Evolutionary conservation across 768 basidiomycete genomes (phyloP).

Genomic region (Leucosporidium creatinivorum): DNA sequence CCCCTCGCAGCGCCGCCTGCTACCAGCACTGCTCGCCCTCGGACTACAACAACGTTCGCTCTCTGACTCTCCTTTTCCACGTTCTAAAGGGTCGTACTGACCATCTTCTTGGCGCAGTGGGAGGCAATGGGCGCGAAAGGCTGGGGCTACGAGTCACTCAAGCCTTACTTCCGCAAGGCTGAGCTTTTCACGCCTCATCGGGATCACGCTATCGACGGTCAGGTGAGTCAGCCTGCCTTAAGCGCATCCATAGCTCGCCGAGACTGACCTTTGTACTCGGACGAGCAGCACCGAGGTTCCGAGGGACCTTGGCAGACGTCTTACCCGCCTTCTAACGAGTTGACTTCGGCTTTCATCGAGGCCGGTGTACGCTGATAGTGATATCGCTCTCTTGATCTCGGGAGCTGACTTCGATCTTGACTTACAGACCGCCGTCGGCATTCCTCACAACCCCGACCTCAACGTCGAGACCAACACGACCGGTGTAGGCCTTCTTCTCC

Average conservation of each 20-base stretch:
- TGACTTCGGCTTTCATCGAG: slow-evolving; percentile 13
- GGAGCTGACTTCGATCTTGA: no score
- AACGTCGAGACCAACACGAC: slow-evolving; percentile 2
- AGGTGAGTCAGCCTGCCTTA: no score
- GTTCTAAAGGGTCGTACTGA: no score
- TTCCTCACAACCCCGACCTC: no score
- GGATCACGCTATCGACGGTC: slow-evolving; percentile 8
- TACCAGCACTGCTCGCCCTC: slow-evolving; percentile 29
- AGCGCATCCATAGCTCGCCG: no score
- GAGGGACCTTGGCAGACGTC: slow-evolving; percentile 12
- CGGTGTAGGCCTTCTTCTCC: slow-evolving; percentile 1
- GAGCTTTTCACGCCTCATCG: slow-evolving; percentile 26
- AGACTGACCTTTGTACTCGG: no score
- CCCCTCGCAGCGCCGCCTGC: slow-evolving; percentile 12
- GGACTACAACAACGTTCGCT: slow-evolving; percentile 20
- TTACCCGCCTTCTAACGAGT: slow-evolving; percentile 14
- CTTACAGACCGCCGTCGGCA: not conserved
- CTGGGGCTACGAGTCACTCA: no score
- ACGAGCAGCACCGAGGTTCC: slow-evolving; percentile 14
- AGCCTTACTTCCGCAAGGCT: slow-evolving; percentile 32
- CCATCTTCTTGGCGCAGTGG: no score
- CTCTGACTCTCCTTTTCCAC: no score
- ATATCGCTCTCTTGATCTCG: no score
- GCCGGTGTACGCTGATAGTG: slow-evolving; percentile 21
- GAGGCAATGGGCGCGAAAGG: no score